phyloP scores from a whole-genome alignment of 1,139 yeast genomes.

The Yamadazyma sp. region DNA sequence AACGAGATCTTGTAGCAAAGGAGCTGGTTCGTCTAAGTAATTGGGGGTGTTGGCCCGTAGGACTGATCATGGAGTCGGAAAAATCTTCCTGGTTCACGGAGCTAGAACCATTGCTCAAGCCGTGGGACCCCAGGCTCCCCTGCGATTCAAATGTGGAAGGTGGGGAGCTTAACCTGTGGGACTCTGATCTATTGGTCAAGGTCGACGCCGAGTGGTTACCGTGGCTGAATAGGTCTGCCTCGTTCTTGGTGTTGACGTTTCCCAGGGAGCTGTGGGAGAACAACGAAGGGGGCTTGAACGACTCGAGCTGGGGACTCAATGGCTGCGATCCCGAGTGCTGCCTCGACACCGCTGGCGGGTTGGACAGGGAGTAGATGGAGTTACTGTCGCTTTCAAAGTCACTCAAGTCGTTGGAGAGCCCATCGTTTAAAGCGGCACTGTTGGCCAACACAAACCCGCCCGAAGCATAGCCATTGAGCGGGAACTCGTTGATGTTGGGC shows the following conservation, averaged over 20 bases:
- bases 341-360: constrained; percentile 8
- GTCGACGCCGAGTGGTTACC: constrained; percentile 22
- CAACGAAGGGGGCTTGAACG: constrained; percentile 13
- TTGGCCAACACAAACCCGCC: constrained; percentile 23
- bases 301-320: constrained; percentile 13
- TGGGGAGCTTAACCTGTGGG: constrained; percentile 29
- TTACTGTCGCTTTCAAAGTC: constrained; percentile 26
- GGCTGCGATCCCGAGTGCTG: constrained; percentile 4
- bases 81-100: neutral
- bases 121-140: constrained; percentile 6
- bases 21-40: constrained; percentile 11
- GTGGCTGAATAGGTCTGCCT: constrained; percentile 8
- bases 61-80: neutral
- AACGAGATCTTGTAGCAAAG: constrained; percentile 13
- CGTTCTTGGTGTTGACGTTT: neutral
- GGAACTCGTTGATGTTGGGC: constrained; percentile 7
- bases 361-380: constrained; percentile 18
- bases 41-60: constrained; percentile 8
- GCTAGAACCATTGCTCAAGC: neutral
- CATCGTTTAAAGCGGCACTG: constrained; percentile 19
- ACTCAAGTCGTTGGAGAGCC: constrained; percentile 18
- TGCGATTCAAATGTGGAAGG: constrained; percentile 12
- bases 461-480: constrained; percentile 19
- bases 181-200: constrained; percentile 30
- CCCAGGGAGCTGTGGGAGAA: constrained; percentile 8